phyloP scores from a whole-genome alignment of 2,329 filamentous ascomycete species.

The Incumbomyces lentus region DNA sequence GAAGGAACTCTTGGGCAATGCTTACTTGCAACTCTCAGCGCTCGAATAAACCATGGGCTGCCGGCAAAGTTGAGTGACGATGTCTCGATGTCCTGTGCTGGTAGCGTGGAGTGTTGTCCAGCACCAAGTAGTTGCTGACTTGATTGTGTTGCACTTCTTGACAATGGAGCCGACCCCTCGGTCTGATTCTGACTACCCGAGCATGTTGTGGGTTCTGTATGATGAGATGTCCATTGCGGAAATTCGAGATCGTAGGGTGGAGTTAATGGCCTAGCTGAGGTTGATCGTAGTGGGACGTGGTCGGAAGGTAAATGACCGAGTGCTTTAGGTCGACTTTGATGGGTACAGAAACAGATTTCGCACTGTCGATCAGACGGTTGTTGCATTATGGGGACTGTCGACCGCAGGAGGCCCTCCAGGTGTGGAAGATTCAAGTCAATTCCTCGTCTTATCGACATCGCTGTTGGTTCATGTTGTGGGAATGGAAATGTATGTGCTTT shows the following conservation, averaged over 20 bases:
- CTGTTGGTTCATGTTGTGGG: background rate
- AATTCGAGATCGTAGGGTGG: constrained; percentile 3
- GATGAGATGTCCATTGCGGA: background rate
- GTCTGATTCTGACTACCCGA: background rate
- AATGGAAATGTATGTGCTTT: background rate
- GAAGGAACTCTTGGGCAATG: background rate
- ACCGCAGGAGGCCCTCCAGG: background rate
- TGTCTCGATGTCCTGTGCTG: background rate
- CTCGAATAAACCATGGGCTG: constrained; percentile 1
- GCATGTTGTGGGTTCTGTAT: background rate
- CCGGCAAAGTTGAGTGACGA: background rate
- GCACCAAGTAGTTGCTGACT: background rate
- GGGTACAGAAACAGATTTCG: no score
- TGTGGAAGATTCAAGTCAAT: background rate
- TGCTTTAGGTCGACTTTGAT: background rate
- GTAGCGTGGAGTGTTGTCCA: background rate
- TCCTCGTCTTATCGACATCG: background rate
- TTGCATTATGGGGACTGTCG: background rate
- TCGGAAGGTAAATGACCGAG: background rate
- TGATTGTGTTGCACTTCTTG: background rate
- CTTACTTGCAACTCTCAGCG: constrained; percentile 4
- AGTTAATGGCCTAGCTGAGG: background rate
- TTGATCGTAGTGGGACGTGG: background rate
- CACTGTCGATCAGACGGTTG: background rate
- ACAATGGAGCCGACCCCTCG: background rate